Conservation (phyloP, 139 green algal species). For the Chlamydomonas urium region DNA sequence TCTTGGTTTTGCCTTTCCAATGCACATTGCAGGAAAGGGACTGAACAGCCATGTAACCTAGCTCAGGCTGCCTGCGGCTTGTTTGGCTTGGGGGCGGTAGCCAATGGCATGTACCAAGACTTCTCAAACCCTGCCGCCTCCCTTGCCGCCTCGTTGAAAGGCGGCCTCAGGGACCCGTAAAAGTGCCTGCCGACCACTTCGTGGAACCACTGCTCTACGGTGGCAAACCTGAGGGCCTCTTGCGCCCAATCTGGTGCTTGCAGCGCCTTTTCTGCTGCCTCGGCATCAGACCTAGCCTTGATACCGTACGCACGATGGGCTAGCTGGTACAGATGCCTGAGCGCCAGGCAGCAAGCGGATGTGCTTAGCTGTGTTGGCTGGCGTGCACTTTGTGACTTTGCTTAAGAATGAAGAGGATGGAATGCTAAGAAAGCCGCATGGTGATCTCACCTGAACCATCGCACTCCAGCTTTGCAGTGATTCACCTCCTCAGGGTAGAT, state of each 20-base stretch:
- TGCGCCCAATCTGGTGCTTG: neutral
- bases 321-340: neutral
- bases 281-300: neutral
- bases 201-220: constrained; percentile 8
- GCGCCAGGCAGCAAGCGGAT: neutral
- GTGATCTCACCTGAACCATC: constrained; percentile 63
- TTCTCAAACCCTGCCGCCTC: constrained; percentile 61
- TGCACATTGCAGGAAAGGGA: too few relatives aligned
- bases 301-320: neutral
- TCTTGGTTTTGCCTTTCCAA: too few relatives aligned
- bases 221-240: constrained; percentile 2
- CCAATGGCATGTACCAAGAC: constrained; percentile 51
- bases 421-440: constrained; percentile 21
- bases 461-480: constrained; percentile 82
- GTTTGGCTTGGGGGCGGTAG: too few relatives aligned
- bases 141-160: constrained; percentile 82
- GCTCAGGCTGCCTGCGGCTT: too few relatives aligned
- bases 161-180: constrained; percentile 69
- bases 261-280: neutral
- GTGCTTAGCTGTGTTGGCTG: neutral
- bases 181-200: constrained; percentile 51
- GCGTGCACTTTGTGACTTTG: neutral
- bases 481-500: constrained; percentile 88
- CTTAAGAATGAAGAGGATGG: neutral
- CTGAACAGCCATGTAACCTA: too few relatives aligned